These are phyloP conservation scores for Ceratocystis cubensis DNA, from an alignment of 2,329 filamentous ascomycete genomes.

Conservation along the genomic window DNA sequence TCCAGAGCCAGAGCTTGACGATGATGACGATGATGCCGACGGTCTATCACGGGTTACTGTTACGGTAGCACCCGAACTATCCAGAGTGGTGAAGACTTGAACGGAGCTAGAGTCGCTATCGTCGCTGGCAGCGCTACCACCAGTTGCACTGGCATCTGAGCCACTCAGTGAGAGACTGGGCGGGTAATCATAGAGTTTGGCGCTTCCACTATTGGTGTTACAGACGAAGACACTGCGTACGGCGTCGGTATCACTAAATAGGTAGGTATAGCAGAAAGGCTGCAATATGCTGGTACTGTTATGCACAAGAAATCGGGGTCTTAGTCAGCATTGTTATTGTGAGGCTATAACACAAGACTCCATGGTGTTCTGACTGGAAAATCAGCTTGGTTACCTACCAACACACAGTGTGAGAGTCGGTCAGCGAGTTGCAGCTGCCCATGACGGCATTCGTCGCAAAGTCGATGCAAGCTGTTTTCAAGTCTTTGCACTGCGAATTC, in stretches of 20 bases:
- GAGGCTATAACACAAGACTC: no score
- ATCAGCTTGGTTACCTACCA: conserved; percentile 25
- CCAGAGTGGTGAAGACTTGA: conserved; percentile 15
- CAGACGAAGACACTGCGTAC: conserved; percentile 25
- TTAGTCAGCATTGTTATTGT: conserved; percentile 6
- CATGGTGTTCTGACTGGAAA: no score
- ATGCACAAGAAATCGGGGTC: not conserved
- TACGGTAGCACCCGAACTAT: not conserved
- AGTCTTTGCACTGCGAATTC: conserved; percentile 25
- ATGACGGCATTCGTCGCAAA: conserved; percentile 24
- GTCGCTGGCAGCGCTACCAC: not conserved
- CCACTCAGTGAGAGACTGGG: conserved; percentile 22
- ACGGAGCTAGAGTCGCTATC: conserved; percentile 16
- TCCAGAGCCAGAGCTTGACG: conserved; percentile 10
- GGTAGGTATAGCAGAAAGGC: conserved; percentile 27
- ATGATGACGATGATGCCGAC: not conserved
- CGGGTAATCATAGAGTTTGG: conserved; percentile 27
- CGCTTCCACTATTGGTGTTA: conserved; percentile 24
- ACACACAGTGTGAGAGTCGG: conserved; percentile 29
- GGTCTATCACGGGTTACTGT: not conserved
- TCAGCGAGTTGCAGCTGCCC: conserved; percentile 25
- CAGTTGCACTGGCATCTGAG: conserved; percentile 18
- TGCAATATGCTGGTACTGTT: conserved; percentile 21
- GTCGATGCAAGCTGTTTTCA: conserved; percentile 29
- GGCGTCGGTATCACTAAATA: conserved; percentile 24